Base-by-base conservation (phyloP, 1,284 basidiomycete genomes). In the Cutaneotrichosporon curvatum region DNA sequence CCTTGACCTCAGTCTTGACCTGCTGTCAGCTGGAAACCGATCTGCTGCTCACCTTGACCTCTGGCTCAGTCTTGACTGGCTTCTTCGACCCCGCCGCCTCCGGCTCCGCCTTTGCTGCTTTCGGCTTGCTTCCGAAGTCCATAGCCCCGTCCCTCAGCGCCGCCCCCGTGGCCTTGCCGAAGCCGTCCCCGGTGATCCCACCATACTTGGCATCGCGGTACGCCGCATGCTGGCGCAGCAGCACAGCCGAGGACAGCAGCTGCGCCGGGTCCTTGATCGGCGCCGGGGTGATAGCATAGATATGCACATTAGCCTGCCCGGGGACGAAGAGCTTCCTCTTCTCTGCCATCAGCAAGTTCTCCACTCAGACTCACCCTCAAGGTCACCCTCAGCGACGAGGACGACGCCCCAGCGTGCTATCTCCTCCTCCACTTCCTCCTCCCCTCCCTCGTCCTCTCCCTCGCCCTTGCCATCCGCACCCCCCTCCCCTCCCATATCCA, bases 391-490 rank as follows among this genome's bases (percentile, higher is more conserved):
- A 10, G 43, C 49, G 5, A 62, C 60, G 39, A 70, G 40, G 1
- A 70, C 63, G 12, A 67, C 60, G 8, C 68, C 68, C 61, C 60
- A 64, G 22, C 60, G 54, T 11, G 42, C 6, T 15, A 66, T 59
- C 25, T 55, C 43, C 37, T 65, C 60, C 9, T 45, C 37, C 48
- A 55, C 36, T 18, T 37, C 40, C 1, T 45, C 53, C 11, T 25
- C 44, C 40, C 14, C 15, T 15, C n/a, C 32, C 32, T 9, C 16
- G 21, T 23, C 37, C 18, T 36, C 37, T n/a, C 23, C 19, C 5
- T 45, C 45, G 16, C 47, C 46, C 11, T 41, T 47, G 18, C 41
- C 48, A 53, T 42, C 55, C 50, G 28, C 42, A 16, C 49, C 36
- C 28, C 46, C 37, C 11, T 51, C 50, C 1, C 45, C 45, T 11